Conservation (phyloP, 2,329 filamentous ascomycete genomes). For the Trichoderma guizhouense region DNA sequence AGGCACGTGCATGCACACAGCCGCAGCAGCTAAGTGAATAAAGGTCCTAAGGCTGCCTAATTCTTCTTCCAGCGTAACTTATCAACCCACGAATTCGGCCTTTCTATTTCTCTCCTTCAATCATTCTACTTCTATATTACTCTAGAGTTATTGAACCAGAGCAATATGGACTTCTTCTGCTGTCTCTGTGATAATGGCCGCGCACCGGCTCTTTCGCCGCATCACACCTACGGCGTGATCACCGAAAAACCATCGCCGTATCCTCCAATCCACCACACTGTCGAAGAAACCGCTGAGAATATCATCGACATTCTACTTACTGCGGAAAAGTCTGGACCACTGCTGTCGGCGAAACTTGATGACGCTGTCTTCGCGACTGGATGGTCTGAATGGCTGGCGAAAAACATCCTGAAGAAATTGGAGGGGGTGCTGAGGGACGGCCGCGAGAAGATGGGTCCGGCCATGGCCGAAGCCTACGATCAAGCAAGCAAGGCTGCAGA, state of each 20-base stretch:
- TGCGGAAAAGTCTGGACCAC: neutral
- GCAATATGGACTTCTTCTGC: neutral
- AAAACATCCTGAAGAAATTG: constrained; percentile 11
- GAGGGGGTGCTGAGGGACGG: neutral
- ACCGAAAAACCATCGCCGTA: neutral
- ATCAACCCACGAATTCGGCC: neutral
- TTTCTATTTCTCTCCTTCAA: neutral
- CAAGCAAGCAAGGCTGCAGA: neutral
- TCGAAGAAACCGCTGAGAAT: neutral
- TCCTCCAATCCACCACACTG: neutral
- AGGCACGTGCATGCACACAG: neutral
- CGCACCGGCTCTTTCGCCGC: neutral
- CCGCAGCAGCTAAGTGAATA: neutral
- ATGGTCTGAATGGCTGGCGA: constrained; percentile 11
- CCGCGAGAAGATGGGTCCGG: constrained; percentile 7
- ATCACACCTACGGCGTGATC: neutral
- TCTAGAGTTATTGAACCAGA: neutral
- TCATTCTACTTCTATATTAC: neutral
- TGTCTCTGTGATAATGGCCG: neutral
- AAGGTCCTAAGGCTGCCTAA: neutral
- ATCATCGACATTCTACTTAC: neutral
- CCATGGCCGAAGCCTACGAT: neutral
- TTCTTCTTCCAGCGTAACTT: neutral
- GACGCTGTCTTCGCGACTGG: neutral
- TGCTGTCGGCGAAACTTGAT: neutral